Evolutionary conservation across 345 rosid species (phyloP).

Genomic region (Linum trigynum): DNA sequence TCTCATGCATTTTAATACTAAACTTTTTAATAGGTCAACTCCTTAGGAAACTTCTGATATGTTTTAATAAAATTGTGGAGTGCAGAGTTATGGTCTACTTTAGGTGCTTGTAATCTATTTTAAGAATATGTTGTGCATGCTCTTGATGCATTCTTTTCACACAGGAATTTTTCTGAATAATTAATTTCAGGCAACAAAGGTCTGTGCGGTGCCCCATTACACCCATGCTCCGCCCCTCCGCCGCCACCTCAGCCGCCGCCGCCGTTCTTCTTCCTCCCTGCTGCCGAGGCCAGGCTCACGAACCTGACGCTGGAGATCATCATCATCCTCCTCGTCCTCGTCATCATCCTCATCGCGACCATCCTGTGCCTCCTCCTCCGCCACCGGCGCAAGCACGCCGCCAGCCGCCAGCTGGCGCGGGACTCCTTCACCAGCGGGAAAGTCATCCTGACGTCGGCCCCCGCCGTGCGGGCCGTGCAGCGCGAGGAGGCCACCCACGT

Average conservation of each 20-base stretch:
- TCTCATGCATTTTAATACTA: no score
- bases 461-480: slow-evolving; percentile 2
- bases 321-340: not conserved
- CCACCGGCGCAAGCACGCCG: not conserved
- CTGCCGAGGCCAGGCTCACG: not conserved
- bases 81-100: no score
- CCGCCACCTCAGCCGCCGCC: not conserved
- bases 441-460: not conserved
- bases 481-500: not conserved
- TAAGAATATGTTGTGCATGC: not conserved
- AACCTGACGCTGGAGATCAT: not conserved
- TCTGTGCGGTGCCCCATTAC: slow-evolving; percentile 51
- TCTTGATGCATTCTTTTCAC: not conserved
- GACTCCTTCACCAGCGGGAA: not conserved
- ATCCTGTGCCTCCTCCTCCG: not conserved
- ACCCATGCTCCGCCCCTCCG: slow-evolving; percentile 23
- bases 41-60: no score
- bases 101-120: no score
- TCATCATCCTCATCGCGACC: not conserved
- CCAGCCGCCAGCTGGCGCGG: not conserved
- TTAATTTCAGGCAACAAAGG: slow-evolving; percentile 43
- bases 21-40: no score
- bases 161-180: not conserved
- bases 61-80: no score
- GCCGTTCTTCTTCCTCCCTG: not conserved